A percentile compares a stretch with the other conserved stretches of the same genome.
phyloP scores from a whole-genome alignment of 805 yeast genomes.

The Sugiyamaella qingdaonensis region DNA sequence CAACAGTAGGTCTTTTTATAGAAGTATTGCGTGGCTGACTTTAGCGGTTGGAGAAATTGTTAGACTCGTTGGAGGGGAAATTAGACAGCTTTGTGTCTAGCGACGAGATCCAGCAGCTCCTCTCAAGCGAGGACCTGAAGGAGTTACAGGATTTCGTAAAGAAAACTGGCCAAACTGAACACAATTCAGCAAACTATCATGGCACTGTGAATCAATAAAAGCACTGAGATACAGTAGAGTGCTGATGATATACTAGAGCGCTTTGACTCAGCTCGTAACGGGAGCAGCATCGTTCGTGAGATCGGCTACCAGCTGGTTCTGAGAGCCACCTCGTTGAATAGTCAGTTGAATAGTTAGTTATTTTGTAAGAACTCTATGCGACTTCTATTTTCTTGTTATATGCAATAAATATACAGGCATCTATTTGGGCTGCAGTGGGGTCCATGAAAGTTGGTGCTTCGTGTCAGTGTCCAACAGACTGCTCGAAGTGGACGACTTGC shows the following conservation, averaged over 20 bases:
- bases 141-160: constrained; percentile 12
- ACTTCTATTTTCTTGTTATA: background rate
- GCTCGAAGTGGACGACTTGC: background rate
- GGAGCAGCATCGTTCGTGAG: too few relatives aligned
- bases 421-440: constrained; percentile 15
- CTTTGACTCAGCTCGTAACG: too few relatives aligned
- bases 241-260: too few relatives aligned
- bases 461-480: constrained; percentile 7
- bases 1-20: constrained; percentile 38
- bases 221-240: too few relatives aligned
- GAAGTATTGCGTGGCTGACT: background rate
- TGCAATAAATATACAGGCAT: background rate
- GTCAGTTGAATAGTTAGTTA: too few relatives aligned
- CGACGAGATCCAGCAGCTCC: constrained; percentile 33
- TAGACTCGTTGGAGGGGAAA: constrained; percentile 61
- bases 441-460: constrained; percentile 11
- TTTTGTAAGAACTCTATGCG: too few relatives aligned
- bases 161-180: background rate
- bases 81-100: constrained; percentile 48
- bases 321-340: too few relatives aligned
- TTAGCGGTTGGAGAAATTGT: constrained; percentile 53
- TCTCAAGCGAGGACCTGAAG: constrained; percentile 12
- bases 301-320: too few relatives aligned
- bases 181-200: too few relatives aligned
- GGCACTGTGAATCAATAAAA: too few relatives aligned